These are phyloP conservation scores for Effrenium voratum DNA, from an alignment of 73 alveolate genomes.

Conservation along the genomic window DNA sequence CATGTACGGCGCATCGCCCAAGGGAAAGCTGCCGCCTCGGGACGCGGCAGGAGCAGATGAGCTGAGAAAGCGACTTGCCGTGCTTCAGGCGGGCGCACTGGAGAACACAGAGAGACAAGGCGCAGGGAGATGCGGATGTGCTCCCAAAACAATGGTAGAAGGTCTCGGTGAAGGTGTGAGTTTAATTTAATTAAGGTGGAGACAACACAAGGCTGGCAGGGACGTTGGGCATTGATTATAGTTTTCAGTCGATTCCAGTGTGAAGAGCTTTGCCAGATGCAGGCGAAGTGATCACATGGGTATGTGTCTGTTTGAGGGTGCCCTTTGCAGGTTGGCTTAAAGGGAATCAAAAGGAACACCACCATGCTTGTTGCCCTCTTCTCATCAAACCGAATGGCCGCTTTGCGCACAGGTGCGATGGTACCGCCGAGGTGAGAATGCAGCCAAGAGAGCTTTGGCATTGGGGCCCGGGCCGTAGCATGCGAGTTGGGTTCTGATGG, in stretches of 20 bases:
- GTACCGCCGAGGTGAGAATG: conserved; percentile 64
- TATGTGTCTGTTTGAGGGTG: background rate
- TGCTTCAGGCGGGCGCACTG: conserved; percentile 60
- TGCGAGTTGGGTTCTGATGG: background rate
- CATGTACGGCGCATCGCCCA: conserved; percentile 87
- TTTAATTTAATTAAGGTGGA: too few species aligned
- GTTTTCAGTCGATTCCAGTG: background rate
- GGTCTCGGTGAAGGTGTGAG: background rate
- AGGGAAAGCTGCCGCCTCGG: conserved; percentile 52
- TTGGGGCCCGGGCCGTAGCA: conserved; percentile 12
- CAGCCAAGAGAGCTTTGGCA: conserved; percentile 58
- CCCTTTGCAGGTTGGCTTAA: too few species aligned
- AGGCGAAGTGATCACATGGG: background rate
- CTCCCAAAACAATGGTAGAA: background rate
- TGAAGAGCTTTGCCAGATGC: background rate
- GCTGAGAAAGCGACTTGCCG: conserved; percentile 95
- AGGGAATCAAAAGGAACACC: too few species aligned
- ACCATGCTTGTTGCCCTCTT: background rate
- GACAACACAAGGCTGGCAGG: too few species aligned
- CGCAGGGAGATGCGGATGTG: background rate
- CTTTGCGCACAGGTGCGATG: conserved; percentile 26
- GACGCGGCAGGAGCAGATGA: conserved; percentile 6
- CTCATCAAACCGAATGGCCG: background rate
- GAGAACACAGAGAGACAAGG: conserved; percentile 78
- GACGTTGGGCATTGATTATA: background rate